A percentile compares a stretch with the other conserved stretches of the same genome.
These are phyloP conservation scores for Aspergillus tamarii DNA, from an alignment of 2,329 filamentous ascomycete species.

Conservation along the genomic window DNA sequence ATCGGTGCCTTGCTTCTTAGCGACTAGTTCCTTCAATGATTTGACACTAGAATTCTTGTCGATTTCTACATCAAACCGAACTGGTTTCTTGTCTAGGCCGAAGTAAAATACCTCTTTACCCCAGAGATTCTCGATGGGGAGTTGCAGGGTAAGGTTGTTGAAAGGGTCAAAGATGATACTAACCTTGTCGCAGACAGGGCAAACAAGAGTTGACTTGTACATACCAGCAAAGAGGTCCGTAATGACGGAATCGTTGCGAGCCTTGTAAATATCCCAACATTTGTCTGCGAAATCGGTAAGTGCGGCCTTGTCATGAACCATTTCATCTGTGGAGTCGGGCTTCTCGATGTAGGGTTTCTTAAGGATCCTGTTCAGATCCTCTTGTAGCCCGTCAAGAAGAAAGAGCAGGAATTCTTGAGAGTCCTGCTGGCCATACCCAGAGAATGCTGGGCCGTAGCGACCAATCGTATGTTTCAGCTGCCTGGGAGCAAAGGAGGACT, in stretches of 20 bases:
- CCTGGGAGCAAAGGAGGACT: slow-evolving; percentile 73
- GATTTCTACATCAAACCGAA: slow-evolving; percentile 76
- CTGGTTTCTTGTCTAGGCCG: slow-evolving; percentile 71
- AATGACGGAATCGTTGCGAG: slow-evolving; percentile 91
- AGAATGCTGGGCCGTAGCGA: slow-evolving; percentile 80
- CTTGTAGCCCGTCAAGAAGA: slow-evolving; percentile 88
- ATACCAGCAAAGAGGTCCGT: slow-evolving; percentile 95
- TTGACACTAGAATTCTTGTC: slow-evolving; percentile 67
- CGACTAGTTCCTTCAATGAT: slow-evolving; percentile 54
- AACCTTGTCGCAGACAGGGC: slow-evolving; percentile 87
- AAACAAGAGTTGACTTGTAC: slow-evolving; percentile 97
- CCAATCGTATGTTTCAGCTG: slow-evolving; percentile 84
- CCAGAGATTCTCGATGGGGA: slow-evolving; percentile 87
- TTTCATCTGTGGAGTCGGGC: slow-evolving; percentile 95
- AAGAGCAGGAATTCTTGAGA: slow-evolving; percentile 97
- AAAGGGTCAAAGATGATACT: slow-evolving; percentile 99
- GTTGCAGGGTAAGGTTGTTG: slow-evolving; percentile 87
- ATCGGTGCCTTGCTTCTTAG: slow-evolving; percentile 53
- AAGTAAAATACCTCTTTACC: slow-evolving; percentile 74
- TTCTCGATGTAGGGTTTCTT: slow-evolving; percentile 98
- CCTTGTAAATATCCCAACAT: slow-evolving; percentile 89
- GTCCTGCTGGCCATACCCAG: slow-evolving; percentile 94
- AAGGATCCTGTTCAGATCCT: slow-evolving; percentile 89
- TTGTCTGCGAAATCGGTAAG: slow-evolving; percentile 83
- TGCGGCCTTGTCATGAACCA: slow-evolving; percentile 78